Evolutionary conservation across 129 eudicot species (phyloP).

Genomic region (Escallonia herrerae): DNA sequence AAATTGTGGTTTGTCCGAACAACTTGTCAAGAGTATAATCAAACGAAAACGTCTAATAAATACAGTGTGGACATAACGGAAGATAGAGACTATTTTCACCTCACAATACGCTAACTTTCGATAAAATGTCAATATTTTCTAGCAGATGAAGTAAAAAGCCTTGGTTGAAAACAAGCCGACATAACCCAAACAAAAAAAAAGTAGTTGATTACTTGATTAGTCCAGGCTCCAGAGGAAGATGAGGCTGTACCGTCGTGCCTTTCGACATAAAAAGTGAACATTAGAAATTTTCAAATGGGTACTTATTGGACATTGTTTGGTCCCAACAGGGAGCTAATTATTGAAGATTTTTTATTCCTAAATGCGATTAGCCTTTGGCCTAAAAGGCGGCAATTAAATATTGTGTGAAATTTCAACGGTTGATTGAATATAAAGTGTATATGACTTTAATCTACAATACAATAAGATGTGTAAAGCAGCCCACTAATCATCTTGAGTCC

Average conservation of each 20-base stretch:
- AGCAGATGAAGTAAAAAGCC: too few relatives aligned
- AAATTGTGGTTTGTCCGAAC: too few relatives aligned
- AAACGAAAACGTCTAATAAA: too few relatives aligned
- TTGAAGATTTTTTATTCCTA: constrained; percentile 2
- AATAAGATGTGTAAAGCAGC: neutral
- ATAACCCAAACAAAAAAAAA: constrained; percentile 1
- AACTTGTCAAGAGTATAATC: too few relatives aligned
- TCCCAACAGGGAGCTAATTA: constrained; percentile 10
- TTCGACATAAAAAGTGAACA: neutral
- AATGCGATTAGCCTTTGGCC: constrained; percentile 8
- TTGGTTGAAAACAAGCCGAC: neutral
- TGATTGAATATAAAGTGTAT: constrained; percentile 7
- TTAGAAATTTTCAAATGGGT: constrained; percentile 4
- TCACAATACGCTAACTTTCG: too few relatives aligned
- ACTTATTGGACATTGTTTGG: neutral
- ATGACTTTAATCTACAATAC: neutral
- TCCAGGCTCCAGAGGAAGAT: neutral
- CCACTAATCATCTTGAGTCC: neutral
- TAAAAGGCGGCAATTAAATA: constrained; percentile 4
- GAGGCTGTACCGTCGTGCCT: neutral
- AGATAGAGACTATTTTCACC: too few relatives aligned
- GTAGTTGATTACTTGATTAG: neutral
- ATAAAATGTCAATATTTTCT: too few relatives aligned
- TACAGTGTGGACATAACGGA: too few relatives aligned
- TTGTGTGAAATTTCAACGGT: neutral